Evolutionary conservation across 2,329 filamentous ascomycete genomes (phyloP), one percentile per base, ranked within the genome.

Genomic region (Samsoniella hepiali): DNA sequence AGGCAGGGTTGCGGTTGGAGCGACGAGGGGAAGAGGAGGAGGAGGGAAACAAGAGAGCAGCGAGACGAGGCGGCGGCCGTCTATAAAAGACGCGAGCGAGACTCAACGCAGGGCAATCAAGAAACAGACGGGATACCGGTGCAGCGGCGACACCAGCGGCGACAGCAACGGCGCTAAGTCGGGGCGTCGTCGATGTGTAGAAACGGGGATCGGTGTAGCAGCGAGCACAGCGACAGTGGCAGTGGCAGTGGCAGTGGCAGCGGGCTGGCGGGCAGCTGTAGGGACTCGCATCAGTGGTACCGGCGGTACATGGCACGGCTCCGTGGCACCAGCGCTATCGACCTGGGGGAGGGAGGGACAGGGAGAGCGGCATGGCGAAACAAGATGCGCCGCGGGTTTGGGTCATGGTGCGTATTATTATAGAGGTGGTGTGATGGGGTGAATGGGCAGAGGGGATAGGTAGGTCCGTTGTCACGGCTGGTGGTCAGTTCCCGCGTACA

Each of bases 101-200:
- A 27, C 42, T 42, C 31, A 58, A 27, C 38, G 56, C 40, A 34
- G 31, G 29, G 36, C 22, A 36, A 29, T 17, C 8, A 1, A 56
- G 13, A 38, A 6, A 47, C 22, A 36, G 29, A 54, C 58, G 49
- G 38, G 36, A 60, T 44, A 44, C 57, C 22, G 22, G 22, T 22
- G 22, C 22, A 22, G 22, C 22, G 22, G 22, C 22, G 22, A 22
- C 22, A 22, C 22, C 22, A 44, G 22, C 22, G 53, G 32, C 45
- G 57, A 40, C 44, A 42, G 44, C 57, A 50, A 44, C 11, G 47
- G 38, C 58, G 47, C 58, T 60, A 60, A 36, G n/a, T 53, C n/a
- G 49, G 27, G 32, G 27, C 54, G 27, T 32, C 54, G 22, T 9
- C 22, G 10, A 5, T 22, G 29, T 22, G 51, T 40, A 38, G 32